These are phyloP conservation scores for Ganoderma multipileum DNA, from an alignment of 1,284 basidiomycete species.

Conservation along the genomic window DNA sequence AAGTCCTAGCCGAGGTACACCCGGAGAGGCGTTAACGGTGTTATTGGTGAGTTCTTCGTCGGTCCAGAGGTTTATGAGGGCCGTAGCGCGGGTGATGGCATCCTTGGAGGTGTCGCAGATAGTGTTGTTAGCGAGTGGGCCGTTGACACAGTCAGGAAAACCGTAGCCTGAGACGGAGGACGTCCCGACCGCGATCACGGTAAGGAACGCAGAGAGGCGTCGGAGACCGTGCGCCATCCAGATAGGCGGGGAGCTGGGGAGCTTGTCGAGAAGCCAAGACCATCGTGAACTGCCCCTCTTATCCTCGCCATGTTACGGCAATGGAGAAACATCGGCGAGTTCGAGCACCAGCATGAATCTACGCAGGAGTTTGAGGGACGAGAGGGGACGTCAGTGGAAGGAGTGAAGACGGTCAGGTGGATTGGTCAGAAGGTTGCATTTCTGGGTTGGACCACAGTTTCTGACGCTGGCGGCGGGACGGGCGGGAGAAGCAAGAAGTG, in stretches of 20 bases:
- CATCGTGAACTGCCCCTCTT: conserved; percentile 7
- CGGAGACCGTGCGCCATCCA: conserved; percentile 27
- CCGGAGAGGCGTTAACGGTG: conserved; percentile 55
- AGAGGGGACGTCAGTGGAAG: neutral
- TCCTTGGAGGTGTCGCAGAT: conserved; percentile 57
- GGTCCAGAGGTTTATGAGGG: conserved; percentile 55
- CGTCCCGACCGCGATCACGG: conserved; percentile 17
- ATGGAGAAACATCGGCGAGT: conserved; percentile 18
- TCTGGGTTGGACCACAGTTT: conserved; percentile 3
- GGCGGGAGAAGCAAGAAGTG: conserved; percentile 14
- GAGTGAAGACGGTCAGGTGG: neutral
- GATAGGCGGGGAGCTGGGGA: conserved; percentile 14
- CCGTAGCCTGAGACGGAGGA: conserved; percentile 17
- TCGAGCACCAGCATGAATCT: neutral
- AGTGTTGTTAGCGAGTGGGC: conserved; percentile 51
- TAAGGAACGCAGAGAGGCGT: conserved; percentile 21
- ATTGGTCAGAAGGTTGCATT: conserved; percentile 21
- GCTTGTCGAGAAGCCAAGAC: conserved; percentile 1
- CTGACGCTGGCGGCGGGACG: conserved; percentile 6
- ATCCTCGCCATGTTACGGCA: conserved; percentile 7
- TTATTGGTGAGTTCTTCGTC: conserved; percentile 57
- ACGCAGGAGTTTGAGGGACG: neutral
- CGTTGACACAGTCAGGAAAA: conserved; percentile 58
- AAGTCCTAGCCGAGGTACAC: conserved; percentile 57
- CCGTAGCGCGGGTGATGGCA: conserved; percentile 54